Evolutionary conservation across 441 rosid genomes (phyloP).

Genomic region (Rhodomyrtus psidioides): DNA sequence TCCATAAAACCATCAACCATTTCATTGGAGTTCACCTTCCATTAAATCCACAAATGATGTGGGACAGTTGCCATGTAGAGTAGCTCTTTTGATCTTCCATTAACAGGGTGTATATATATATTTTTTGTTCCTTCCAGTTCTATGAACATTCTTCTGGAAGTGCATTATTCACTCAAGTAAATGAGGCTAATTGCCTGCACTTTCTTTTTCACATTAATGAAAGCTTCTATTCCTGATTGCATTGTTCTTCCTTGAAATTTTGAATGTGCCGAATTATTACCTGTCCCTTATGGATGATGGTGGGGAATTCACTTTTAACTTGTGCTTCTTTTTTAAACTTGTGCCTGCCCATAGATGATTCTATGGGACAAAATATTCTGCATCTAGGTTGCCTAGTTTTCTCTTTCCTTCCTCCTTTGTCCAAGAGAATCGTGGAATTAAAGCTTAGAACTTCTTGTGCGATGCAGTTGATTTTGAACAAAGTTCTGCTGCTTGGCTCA

Average conservation of each 20-base stretch:
- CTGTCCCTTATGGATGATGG: neutral
- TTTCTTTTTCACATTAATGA: neutral
- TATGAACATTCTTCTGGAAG: neutral
- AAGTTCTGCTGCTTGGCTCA: constrained; percentile 80
- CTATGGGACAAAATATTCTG: neutral
- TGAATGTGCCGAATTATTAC: neutral
- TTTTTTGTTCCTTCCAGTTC: neutral
- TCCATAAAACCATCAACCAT: neutral
- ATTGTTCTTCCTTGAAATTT: neutral
- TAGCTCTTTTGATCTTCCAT: neutral
- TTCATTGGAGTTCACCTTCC: neutral
- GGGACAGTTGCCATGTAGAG: neutral
- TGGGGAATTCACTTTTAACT: neutral
- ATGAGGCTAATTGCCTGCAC: neutral
- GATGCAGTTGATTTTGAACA: constrained; percentile 71
- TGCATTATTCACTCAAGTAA: neutral
- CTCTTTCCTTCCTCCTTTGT: neutral
- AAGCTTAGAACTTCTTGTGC: neutral
- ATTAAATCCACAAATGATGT: neutral
- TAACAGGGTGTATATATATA: neutral
- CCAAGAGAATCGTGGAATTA: neutral
- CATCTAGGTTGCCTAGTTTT: neutral
- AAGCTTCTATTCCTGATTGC: neutral
- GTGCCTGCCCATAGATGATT: neutral
- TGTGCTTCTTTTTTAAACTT: neutral